Conservation (phyloP, 2,329 filamentous ascomycete species). For the Pezicula radicicola region DNA sequence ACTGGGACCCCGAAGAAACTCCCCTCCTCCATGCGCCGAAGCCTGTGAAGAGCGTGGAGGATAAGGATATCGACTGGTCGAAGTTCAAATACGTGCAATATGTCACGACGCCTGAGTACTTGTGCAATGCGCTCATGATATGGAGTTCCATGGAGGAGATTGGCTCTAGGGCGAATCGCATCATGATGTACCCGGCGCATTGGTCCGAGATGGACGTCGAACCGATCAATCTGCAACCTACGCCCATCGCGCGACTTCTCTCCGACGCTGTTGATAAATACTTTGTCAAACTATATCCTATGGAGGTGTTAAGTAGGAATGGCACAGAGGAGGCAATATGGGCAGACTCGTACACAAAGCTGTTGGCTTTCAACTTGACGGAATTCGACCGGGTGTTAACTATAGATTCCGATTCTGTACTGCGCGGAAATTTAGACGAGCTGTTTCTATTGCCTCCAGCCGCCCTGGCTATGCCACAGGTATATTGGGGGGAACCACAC, state of each 20-base stretch:
- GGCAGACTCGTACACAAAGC: constrained; percentile 22
- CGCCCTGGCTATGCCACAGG: constrained; percentile 24
- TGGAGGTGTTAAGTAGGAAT: constrained; percentile 18
- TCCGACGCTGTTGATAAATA: constrained; percentile 19
- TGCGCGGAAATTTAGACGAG: constrained; percentile 22
- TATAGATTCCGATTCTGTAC: constrained; percentile 19
- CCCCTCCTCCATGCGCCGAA: constrained; percentile 2
- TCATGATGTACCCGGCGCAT: constrained; percentile 23
- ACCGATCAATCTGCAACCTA: constrained; percentile 11
- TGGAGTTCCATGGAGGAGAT: constrained; percentile 26
- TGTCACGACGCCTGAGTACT: constrained; percentile 21
- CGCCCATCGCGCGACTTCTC: constrained; percentile 20
- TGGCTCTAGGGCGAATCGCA: constrained; percentile 22
- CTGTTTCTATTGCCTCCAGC: constrained; percentile 23
- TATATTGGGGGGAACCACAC: constrained; percentile 18
- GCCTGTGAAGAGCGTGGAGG: constrained; percentile 15
- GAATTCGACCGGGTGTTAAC: constrained; percentile 20
- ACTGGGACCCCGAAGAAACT: constrained; percentile 14
- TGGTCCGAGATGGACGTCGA: constrained; percentile 16
- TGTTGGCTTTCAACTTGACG: constrained; percentile 27
- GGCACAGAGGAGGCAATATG: constrained; percentile 13
- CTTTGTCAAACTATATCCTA: constrained; percentile 19
- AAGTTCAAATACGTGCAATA: constrained; percentile 24
- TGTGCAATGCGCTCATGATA: constrained; percentile 25
- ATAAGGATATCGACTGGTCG: constrained; percentile 19